phyloP scores from a whole-genome alignment of 1,284 basidiomycete species.

The Sporisorium scitamineum region DNA sequence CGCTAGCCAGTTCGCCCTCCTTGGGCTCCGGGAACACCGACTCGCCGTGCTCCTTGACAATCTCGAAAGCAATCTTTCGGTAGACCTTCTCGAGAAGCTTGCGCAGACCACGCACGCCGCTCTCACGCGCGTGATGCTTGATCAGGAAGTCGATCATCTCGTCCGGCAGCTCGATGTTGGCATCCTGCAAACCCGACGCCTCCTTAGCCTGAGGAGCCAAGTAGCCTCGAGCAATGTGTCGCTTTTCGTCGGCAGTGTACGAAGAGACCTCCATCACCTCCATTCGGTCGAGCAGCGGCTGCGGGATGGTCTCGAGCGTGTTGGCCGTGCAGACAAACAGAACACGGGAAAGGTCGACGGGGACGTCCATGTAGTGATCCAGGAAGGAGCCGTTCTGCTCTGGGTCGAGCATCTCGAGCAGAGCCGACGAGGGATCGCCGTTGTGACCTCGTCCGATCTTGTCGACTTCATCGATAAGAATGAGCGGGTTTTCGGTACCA shows the following conservation, averaged over 20 bases:
- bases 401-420: conserved; percentile 97
- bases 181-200: conserved; percentile 79
- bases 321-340: conserved; percentile 91
- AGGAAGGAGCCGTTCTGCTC: conserved; percentile 97
- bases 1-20: conserved; percentile 68
- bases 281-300: conserved; percentile 88
- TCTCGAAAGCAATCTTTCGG: conserved; percentile 92
- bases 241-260: conserved; percentile 97
- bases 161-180: conserved; percentile 65
- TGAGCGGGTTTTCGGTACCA: conserved; percentile 92
- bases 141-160: conserved; percentile 87
- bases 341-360: conserved; percentile 93
- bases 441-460: conserved; percentile 96
- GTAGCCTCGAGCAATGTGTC: conserved; percentile 89
- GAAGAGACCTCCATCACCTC: conserved; percentile 89
- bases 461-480: conserved; percentile 96
- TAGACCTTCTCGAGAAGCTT: conserved; percentile 81
- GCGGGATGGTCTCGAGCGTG: conserved; percentile 90
- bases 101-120: conserved; percentile 74
- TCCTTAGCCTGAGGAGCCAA: conserved; percentile 95
- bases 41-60: conserved; percentile 92
- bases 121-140: conserved; percentile 96
- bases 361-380: conserved; percentile 98
- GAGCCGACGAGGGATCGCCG: conserved; percentile 92
- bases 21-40: conserved; percentile 80